Evolutionary conservation across 2,329 filamentous ascomycete genomes (phyloP).

Genomic region (Polytolypa hystricis): DNA sequence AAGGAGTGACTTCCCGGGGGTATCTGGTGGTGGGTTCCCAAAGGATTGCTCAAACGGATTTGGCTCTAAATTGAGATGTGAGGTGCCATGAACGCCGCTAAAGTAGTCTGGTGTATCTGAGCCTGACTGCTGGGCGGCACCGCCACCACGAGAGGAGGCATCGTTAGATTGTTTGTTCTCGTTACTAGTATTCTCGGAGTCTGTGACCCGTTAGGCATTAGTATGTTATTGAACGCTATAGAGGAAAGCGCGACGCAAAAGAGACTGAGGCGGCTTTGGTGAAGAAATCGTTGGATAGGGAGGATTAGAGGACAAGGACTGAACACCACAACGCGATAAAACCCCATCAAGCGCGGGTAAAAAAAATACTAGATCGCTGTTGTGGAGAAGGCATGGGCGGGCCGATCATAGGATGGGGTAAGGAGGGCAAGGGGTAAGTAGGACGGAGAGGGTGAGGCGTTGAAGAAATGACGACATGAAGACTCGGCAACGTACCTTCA

Average conservation of each 20-base stretch:
- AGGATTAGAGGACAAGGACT: too few species aligned
- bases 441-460: constrained; percentile 2
- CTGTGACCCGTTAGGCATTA: too few species aligned
- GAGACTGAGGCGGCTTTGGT: too few species aligned
- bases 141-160: constrained; percentile 29
- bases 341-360: too few species aligned
- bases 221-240: too few species aligned
- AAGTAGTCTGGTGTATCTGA: constrained; percentile 60
- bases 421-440: not conserved
- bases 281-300: too few species aligned
- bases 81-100: constrained; percentile 44
- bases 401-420: too few species aligned
- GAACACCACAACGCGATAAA: too few species aligned
- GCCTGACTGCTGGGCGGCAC: constrained; percentile 30
- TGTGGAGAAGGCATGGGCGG: too few species aligned
- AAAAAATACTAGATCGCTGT: too few species aligned
- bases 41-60: constrained; percentile 98
- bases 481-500: constrained; percentile 26
- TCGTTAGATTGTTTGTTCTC: constrained; percentile 8
- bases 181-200: constrained; percentile 2
- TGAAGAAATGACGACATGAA: constrained; percentile 9
- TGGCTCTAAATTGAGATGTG: constrained; percentile 55
- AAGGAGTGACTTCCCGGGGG: constrained; percentile 69
- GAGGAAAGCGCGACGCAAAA: too few species aligned
- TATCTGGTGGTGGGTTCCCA: constrained; percentile 56